Conservation (phyloP, 106 monocot genomes). For the Gastrodia elata region DNA sequence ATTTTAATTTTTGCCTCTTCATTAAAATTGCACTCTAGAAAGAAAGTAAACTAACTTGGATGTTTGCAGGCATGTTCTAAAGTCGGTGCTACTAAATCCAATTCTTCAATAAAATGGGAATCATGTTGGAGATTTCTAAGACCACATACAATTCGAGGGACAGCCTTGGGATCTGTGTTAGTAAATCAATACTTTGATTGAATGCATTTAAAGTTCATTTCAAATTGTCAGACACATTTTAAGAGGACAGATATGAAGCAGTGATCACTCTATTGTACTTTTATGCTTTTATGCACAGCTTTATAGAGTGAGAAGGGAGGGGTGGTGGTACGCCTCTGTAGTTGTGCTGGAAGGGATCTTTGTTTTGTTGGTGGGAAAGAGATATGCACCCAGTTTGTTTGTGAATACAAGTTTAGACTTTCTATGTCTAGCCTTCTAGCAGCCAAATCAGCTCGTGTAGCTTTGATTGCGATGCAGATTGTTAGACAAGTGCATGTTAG, state of each 20-base stretch:
- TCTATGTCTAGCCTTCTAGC: no score
- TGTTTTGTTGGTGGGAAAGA: no score
- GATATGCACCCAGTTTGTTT: no score
- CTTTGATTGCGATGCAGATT: no score
- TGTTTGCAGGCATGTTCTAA: conserved; percentile 52
- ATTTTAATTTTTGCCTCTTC: not conserved
- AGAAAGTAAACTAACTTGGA: not conserved
- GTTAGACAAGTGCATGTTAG: no score
- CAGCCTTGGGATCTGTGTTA: conserved; percentile 84
- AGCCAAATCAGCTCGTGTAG: no score
- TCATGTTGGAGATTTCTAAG: conserved; percentile 90
- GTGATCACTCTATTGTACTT: not conserved
- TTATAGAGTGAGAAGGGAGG: no score
- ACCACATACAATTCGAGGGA: conserved; percentile 97
- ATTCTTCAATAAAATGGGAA: conserved; percentile 34
- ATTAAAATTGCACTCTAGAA: not conserved
- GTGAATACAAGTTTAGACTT: no score
- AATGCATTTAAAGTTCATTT: not conserved
- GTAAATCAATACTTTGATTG: not conserved
- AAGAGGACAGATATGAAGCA: not conserved
- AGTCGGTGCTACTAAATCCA: conserved; percentile 43
- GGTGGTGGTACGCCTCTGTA: no score
- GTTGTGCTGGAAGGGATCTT: no score
- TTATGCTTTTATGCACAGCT: not conserved
- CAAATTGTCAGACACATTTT: not conserved